phyloP scores from a whole-genome alignment of 768 basidiomycete genomes.

The Ramaria rubella region DNA sequence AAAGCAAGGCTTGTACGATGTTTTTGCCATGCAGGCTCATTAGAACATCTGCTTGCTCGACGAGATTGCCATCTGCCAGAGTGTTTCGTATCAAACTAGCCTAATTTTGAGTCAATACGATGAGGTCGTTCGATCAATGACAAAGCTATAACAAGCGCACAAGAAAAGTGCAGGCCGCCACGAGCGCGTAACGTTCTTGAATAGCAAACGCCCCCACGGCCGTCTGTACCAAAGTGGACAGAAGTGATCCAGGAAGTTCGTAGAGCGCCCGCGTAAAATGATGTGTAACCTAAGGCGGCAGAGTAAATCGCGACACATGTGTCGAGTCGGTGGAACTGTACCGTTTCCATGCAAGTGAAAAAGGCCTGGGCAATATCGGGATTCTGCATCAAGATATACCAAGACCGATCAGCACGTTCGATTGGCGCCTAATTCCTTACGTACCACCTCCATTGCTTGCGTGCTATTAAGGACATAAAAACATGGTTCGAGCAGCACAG shows the following conservation, averaged over 20 bases:
- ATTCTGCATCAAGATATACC: constrained; percentile 43
- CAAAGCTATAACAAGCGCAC: constrained; percentile 36
- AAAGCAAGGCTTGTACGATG: constrained; percentile 67
- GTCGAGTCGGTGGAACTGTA: constrained; percentile 28
- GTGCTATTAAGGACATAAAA: constrained; percentile 46
- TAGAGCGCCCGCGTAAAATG: constrained; percentile 58
- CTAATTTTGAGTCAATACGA: constrained; percentile 30
- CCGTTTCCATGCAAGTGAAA: constrained; percentile 75
- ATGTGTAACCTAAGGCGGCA: constrained; percentile 35
- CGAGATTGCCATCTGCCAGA: constrained; percentile 55
- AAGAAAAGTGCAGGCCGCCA: constrained; percentile 74
- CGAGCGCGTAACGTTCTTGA: constrained; percentile 82
- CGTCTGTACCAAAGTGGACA: constrained; percentile 66
- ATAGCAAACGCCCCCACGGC: constrained; percentile 58
- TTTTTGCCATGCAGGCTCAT: constrained; percentile 50
- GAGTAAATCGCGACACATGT: neutral
- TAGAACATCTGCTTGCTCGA: constrained; percentile 45
- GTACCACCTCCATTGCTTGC: constrained; percentile 64
- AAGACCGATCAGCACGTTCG: neutral
- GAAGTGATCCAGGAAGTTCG: constrained; percentile 51
- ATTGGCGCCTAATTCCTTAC: constrained; percentile 20
- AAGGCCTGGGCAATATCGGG: constrained; percentile 89
- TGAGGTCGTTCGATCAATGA: neutral
- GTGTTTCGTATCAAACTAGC: constrained; percentile 61
- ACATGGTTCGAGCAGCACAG: constrained; percentile 52